These are phyloP conservation scores for Colletotrichum sp. DNA, from an alignment of 2,329 filamentous ascomycete genomes.

Conservation along the genomic window DNA sequence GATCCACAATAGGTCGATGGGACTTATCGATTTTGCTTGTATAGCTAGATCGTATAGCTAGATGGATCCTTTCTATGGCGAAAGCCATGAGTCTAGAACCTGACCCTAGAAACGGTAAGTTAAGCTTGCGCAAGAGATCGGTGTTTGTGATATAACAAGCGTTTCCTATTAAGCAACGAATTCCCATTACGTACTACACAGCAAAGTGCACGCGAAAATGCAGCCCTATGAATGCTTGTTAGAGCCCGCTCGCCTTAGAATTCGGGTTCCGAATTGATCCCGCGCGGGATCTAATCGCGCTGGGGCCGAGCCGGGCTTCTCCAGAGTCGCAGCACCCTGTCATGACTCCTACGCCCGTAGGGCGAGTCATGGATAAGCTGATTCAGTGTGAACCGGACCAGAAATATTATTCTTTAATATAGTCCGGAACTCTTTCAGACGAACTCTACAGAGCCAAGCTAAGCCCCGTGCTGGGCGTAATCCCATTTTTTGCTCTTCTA, in stretches of 20 bases:
- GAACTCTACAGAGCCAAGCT: not conserved
- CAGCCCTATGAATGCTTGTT: not conserved
- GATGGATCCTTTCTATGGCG: rapidly evolving
- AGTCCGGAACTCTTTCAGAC: not conserved
- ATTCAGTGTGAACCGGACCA: not conserved
- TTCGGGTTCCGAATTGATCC: not conserved
- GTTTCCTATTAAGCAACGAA: not conserved
- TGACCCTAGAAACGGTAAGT: not conserved
- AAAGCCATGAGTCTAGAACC: not conserved
- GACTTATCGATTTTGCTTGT: not conserved
- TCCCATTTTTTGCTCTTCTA: not conserved
- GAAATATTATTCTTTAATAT: not conserved
- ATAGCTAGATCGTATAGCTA: not conserved
- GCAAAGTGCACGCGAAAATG: not conserved
- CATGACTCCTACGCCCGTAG: not conserved
- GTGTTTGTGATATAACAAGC: not conserved
- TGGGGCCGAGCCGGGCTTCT: not conserved
- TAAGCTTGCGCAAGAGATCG: not conserved
- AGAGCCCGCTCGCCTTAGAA: not conserved
- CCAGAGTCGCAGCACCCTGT: not conserved
- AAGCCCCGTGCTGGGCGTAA: not conserved
- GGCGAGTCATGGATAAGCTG: not conserved
- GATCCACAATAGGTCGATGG: rapidly evolving
- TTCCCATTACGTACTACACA: not conserved
- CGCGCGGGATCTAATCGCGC: not conserved